Evolutionary conservation across 352 stramenopile species (phyloP), one percentile per base, ranked within the genome.

Genomic region (Pythium oligandrum): DNA sequence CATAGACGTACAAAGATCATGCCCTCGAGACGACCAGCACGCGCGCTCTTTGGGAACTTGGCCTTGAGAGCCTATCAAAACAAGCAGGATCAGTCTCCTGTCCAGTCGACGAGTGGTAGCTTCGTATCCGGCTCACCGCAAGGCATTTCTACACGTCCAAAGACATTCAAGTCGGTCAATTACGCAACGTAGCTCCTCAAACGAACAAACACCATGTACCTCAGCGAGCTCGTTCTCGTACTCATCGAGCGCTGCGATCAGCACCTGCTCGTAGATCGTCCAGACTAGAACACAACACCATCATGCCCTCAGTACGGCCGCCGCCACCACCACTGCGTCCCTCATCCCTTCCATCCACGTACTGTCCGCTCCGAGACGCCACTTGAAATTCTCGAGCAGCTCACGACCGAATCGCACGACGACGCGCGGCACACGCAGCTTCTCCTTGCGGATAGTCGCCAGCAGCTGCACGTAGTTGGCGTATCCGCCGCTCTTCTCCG

Each of bases 201-300:
- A 26, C 31, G 4, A 53, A 12, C 43, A 48, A 4, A 12, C 36
- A 26, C 4, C 9, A 34, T 45, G 54, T 17, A 59, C 44, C 48
- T 79, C 54, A 2, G 56, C 60, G 8, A 74, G 36, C 39, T 55
- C 52, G 26, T 55, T 46, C 2, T 76, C 67, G 55, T 71, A 42
- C 31, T 64, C 47, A 50, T 79, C 70, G 32, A 79, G 46, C 17
- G 70, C 66, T 0, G 70, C 70, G 32, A 79, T 51, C 26, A 79
- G 58, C 8, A 70, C 60, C 40, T 76, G 70, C 47, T 79, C 70
- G 53, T 74, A 70, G 40, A 75, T 53, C 6, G 52, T 68, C 64
- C 68, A 79, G 8, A 69, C 63, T 67, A 48, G 10, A 34, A 49
- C 45, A 8, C 37, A 8, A 52, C 31, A n/a, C 17, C 17, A 26